Evolutionary conservation across 2,329 filamentous ascomycete species (phyloP), one percentile per base, ranked within the genome.

Genomic region (Calycina herbarum): DNA sequence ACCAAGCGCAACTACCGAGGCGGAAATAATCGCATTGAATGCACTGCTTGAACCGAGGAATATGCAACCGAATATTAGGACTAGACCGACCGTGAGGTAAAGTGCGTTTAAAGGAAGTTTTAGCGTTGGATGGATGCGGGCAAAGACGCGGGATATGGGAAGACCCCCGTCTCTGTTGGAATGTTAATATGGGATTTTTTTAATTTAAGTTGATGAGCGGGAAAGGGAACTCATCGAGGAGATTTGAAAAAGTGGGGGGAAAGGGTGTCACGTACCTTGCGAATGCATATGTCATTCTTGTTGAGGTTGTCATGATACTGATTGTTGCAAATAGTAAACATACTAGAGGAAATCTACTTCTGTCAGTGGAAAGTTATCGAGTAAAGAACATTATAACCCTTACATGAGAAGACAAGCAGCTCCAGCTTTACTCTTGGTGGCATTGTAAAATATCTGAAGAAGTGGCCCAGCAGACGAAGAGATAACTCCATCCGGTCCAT

Each of bases 1-100:
- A 11, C 89, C 88, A 0, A 93, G 81, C 1, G 90, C 85, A 6
- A 93, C 89, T 0, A 93, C 90, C 0, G 88, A 89, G 0, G 89
- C 85, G 0, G 88, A 86, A 4, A 90, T 83, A 70, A 92, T 90
- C 17, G 89, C 89, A 62, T 90, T 91, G 77, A 92, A 91, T 0
- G 89, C 89, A 64, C 66, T 86, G 65, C 77, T 81, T 0, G 88
- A 91, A 0, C 88, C 89, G 1, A 92, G 80, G 76, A 90, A 90
- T 66, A 92, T 87, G 64, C 84, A 82, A 0, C 89, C 89, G 65
- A 92, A 91, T 20, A 91, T 80, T 35, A 90, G 80, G 0, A 90
- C 86, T 59, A 88, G 80, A 5, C 75, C 78, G 0, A 84, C 79
- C 1, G 88, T 90, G 60, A 90, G 79, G 24, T 86, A 81, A 1